phyloP scores from a whole-genome alignment of 2,329 filamentous ascomycete species.

The Sporothrix variecibatus region DNA sequence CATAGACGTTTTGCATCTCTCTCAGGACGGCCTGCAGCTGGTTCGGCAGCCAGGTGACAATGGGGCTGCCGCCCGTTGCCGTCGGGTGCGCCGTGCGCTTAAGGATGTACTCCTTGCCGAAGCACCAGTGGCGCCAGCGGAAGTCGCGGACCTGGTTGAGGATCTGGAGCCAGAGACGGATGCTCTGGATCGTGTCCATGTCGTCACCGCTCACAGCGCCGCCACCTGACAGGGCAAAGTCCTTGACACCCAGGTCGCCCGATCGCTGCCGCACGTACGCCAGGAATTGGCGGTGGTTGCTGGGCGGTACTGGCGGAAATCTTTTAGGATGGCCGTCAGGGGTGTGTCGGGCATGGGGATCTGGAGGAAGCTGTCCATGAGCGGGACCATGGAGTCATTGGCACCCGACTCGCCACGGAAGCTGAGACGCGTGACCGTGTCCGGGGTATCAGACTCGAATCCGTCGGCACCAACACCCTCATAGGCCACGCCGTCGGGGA shows the following conservation, averaged over 20 bases:
- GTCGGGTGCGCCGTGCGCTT: conserved; percentile 75
- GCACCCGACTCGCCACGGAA: conserved; percentile 93
- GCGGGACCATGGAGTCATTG: conserved; percentile 91
- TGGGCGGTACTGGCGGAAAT: conserved; percentile 90
- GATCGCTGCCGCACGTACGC: conserved; percentile 63
- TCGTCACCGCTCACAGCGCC: conserved; percentile 33
- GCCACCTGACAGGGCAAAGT: conserved; percentile 53
- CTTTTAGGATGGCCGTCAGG: conserved; percentile 80
- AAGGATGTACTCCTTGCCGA: conserved; percentile 80
- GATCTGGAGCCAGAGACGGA: conserved; percentile 63
- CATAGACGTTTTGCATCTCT: conserved; percentile 65
- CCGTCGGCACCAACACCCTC: conserved; percentile 70
- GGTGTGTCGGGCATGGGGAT: conserved; percentile 88
- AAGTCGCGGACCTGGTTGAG: conserved; percentile 79
- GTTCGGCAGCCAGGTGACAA: conserved; percentile 83
- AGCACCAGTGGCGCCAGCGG: conserved; percentile 83
- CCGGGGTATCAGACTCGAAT: not conserved
- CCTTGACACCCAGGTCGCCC: conserved; percentile 54
- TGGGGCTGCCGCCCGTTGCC: conserved; percentile 77
- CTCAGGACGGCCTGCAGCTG: conserved; percentile 74
- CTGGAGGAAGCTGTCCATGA: conserved; percentile 84
- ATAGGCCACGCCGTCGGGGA: conserved; percentile 87
- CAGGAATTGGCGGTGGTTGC: conserved; percentile 85
- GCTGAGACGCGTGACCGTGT: conserved; percentile 55
- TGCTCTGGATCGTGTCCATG: conserved; percentile 48